These are phyloP conservation scores for Craspedostauros australis DNA, from an alignment of 108 stramenopile genomes.

Conservation along the genomic window DNA sequence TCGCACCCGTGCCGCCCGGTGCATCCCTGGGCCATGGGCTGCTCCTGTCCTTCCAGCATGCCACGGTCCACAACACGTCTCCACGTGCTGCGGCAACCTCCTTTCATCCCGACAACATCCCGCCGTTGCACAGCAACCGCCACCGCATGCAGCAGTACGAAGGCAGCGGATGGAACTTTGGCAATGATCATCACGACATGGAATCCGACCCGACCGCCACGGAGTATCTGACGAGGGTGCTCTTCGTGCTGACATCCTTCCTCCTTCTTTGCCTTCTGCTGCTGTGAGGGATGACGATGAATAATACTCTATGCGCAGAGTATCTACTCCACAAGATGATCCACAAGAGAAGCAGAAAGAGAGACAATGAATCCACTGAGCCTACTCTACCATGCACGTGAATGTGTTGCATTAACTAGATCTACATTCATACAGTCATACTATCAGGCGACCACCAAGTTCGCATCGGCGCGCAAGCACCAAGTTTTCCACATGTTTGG, in stretches of 20 bases:
- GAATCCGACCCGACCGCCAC: constrained; percentile 23
- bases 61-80: constrained; percentile 1
- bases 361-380: too few relatives aligned
- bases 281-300: constrained; percentile 29
- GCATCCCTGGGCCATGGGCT: constrained; percentile 30
- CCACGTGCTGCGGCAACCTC: neutral
- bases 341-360: too few relatives aligned
- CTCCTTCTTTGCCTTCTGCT: constrained; percentile 69
- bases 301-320: too few relatives aligned
- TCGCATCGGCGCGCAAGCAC: too few relatives aligned
- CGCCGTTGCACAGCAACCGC: constrained; percentile 5
- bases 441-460: too few relatives aligned
- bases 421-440: too few relatives aligned
- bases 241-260: constrained; percentile 67
- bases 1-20: constrained; percentile 19
- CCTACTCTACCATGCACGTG: too few relatives aligned
- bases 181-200: neutral
- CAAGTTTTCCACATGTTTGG: too few relatives aligned
- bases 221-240: constrained; percentile 57
- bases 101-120: neutral
- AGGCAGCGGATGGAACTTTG: neutral
- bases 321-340: too few relatives aligned
- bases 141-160: too few relatives aligned
- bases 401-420: too few relatives aligned
- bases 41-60: constrained; percentile 24